These are phyloP conservation scores for Chrysosporium queenslandicum DNA, from an alignment of 2,329 filamentous ascomycete species.

Conservation along the genomic window DNA sequence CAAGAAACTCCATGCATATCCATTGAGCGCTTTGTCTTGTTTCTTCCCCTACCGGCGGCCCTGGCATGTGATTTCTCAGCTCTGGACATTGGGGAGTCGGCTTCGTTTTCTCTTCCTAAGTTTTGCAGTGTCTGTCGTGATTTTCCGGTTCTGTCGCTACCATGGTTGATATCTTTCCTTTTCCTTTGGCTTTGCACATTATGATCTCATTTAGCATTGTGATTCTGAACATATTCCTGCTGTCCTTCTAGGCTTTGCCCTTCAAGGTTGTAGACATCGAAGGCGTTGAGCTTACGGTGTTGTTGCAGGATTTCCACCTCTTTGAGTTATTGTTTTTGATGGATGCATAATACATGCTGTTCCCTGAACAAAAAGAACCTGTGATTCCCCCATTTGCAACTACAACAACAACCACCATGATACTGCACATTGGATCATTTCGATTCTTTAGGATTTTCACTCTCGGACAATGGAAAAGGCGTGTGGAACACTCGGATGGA, in stretches of 20 bases:
- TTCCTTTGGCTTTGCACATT: background rate
- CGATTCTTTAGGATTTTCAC: constrained; percentile 8
- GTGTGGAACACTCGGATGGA: background rate
- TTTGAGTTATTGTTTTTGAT: background rate
- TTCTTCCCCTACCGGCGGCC: background rate
- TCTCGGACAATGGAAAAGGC: background rate
- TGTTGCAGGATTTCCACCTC: background rate
- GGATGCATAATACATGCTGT: constrained; percentile 6
- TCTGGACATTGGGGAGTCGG: background rate
- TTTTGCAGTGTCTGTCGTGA: background rate
- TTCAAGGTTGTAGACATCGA: background rate
- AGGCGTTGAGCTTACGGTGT: background rate
- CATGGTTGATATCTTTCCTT: background rate
- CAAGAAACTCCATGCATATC: constrained; percentile 9
- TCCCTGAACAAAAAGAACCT: constrained; percentile 8
- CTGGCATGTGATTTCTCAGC: background rate
- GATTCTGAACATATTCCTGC: background rate
- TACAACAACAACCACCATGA: background rate
- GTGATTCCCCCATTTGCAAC: constrained; percentile 8
- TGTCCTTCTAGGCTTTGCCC: background rate
- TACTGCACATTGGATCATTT: background rate
- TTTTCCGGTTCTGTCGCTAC: background rate
- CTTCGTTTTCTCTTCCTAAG: background rate
- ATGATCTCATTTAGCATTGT: background rate
- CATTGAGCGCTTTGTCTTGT: constrained; percentile 8